A percentile compares a stretch with the other conserved stretches of the same genome.
phyloP scores from a whole-genome alignment of 2,329 filamentous ascomycete genomes.

The Dothideomycetes sp. region DNA sequence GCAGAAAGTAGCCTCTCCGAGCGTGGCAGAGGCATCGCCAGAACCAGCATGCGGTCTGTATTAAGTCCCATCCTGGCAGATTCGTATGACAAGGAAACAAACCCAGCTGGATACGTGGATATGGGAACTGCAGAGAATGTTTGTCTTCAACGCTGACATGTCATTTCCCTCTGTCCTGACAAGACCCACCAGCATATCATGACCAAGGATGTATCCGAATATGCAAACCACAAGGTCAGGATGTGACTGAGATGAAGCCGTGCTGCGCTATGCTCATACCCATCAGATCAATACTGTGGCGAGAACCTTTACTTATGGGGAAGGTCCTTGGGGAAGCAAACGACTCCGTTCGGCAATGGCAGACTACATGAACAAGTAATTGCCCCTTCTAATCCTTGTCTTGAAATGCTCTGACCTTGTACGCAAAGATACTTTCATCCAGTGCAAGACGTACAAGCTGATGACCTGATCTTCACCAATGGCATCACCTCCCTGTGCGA shows the following conservation, averaged over 20 bases:
- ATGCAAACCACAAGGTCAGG: slow-evolving; percentile 30
- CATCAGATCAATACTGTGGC: slow-evolving; percentile 23
- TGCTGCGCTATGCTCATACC: neutral
- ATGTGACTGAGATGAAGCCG: neutral
- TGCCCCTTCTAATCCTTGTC: slow-evolving; percentile 4
- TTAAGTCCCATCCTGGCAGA: slow-evolving; percentile 16
- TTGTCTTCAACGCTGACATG: neutral
- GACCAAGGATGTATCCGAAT: slow-evolving; percentile 29
- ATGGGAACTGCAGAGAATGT: slow-evolving; percentile 26
- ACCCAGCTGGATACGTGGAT: slow-evolving; percentile 24
- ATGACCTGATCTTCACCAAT: slow-evolving; percentile 33
- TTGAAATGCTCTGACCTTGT: neutral
- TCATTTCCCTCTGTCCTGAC: neutral
- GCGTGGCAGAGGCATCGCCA: slow-evolving; percentile 3
- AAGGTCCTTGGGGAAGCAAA: slow-evolving; percentile 29
- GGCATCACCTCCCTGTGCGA: slow-evolving; percentile 36
- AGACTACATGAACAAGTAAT: slow-evolving; percentile 33
- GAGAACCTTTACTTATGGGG: slow-evolving; percentile 33
- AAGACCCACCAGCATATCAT: neutral
- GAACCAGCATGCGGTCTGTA: slow-evolving; percentile 14
- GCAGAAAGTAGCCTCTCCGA: slow-evolving; percentile 6
- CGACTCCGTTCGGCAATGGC: slow-evolving; percentile 34
- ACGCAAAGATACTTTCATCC: slow-evolving; percentile 34
- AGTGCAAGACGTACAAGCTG: slow-evolving; percentile 24
- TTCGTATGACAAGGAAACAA: slow-evolving; percentile 20